Conservation (phyloP, 441 rosid species). For the Gossypium trilobum region DNA sequence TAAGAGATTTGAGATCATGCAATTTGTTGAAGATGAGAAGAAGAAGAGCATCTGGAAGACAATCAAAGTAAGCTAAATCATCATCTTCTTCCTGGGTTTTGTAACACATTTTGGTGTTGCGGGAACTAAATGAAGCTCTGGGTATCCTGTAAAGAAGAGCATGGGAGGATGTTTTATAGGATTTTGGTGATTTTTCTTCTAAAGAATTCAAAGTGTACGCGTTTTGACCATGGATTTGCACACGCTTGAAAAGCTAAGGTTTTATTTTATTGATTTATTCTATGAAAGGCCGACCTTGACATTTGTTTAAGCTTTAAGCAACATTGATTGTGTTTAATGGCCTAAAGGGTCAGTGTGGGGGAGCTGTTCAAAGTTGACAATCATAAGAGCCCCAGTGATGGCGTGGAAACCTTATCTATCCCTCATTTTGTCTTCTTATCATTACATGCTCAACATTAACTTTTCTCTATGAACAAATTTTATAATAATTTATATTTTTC, state of each 20-base stretch:
- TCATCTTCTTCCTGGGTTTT: background rate
- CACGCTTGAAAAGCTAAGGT: background rate
- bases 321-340: background rate
- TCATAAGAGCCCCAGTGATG: too few relatives aligned
- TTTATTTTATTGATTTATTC: background rate
- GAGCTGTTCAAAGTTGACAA: too few relatives aligned
- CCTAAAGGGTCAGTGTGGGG: background rate
- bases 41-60: constrained; percentile 31
- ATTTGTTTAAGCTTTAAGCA: background rate
- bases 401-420: too few relatives aligned
- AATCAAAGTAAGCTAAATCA: constrained; percentile 23
- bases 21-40: constrained; percentile 33
- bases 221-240: background rate
- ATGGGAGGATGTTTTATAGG: background rate
- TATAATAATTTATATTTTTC: too few relatives aligned
- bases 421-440: too few relatives aligned
- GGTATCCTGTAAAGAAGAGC: background rate
- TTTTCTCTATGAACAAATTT: too few relatives aligned
- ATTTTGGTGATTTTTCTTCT: background rate
- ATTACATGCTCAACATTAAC: too few relatives aligned
- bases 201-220: background rate
- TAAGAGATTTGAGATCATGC: constrained; percentile 25
- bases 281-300: background rate
- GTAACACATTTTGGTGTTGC: background rate
- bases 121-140: background rate